These are phyloP conservation scores for Neltuma alba DNA, from an alignment of 306 rosid genomes.

Conservation along the genomic window DNA sequence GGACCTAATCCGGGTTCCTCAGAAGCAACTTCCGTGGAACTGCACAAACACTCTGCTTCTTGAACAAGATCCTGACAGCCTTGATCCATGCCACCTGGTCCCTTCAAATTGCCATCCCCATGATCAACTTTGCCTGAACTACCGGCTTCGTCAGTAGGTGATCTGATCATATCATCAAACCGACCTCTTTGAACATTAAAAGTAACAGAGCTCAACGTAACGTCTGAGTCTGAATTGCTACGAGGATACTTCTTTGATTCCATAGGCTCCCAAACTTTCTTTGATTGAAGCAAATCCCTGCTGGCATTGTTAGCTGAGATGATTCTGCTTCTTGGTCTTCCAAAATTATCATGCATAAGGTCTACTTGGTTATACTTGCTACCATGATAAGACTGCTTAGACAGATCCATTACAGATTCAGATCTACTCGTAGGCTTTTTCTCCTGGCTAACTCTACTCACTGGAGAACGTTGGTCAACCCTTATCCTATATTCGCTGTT, in stretches of 20 bases:
- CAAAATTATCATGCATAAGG: constrained; percentile 62
- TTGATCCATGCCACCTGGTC: constrained; percentile 52
- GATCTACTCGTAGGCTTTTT: constrained; percentile 54
- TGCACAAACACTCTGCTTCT: constrained; percentile 49
- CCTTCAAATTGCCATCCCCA: constrained; percentile 52
- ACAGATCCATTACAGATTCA: constrained; percentile 63
- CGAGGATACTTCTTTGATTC: constrained; percentile 76
- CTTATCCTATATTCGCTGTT: constrained; percentile 66
- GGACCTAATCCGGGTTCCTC: constrained; percentile 48
- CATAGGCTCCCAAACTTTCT: constrained; percentile 93
- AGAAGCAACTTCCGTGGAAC: constrained; percentile 44
- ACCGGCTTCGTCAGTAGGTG: constrained; percentile 51
- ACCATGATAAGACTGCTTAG: constrained; percentile 73
- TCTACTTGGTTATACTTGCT: constrained; percentile 62
- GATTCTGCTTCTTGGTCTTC: constrained; percentile 73
- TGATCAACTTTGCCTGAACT: constrained; percentile 49
- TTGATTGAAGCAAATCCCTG: constrained; percentile 68
- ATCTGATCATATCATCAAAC: constrained; percentile 50
- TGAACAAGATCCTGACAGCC: constrained; percentile 46
- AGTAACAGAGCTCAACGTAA: constrained; percentile 51
- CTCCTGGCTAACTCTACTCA: constrained; percentile 60
- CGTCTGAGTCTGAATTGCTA: constrained; percentile 78
- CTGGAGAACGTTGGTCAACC: constrained; percentile 64
- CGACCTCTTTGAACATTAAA: constrained; percentile 48
- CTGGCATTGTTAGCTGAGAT: constrained; percentile 52